Base-by-base conservation (phyloP, 2,329 filamentous ascomycete genomes). In the Botrytis fragariae region DNA sequence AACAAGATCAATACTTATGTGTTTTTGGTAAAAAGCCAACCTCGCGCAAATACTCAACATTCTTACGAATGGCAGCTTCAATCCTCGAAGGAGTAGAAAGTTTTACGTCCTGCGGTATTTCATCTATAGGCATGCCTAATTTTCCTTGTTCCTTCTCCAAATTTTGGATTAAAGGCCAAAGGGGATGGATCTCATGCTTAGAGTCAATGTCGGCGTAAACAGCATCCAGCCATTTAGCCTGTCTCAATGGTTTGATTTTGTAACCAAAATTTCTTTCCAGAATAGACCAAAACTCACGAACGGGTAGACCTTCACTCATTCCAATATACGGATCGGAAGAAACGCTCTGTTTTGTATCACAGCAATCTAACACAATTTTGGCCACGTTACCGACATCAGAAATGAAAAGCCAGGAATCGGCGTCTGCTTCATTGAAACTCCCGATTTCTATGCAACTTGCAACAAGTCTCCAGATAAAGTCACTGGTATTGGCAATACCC, bases 401-500 rank as follows among this genome's bases (percentile, higher is more conserved):
- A 35, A 79, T 39, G 8, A 59, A 64, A 16, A 79, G 45, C 78
- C 76, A 78, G 12, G 12, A 42, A 39, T 74, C 72, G 10, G 60
- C 67, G 25, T 76, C 73, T 14, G 61, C 72, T 14, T 48, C 62
- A 22, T 70, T 70, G 71, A 76, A 79, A 8, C 61, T 69, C 8
- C 73, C 70, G n/a, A 80, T 64, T 25, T 69, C 57, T 32, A 76
- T 70, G n/a, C 73, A 69, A 44, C 72, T 68, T 10, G 74, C 72
- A 0, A 75, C 78, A 22, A 79, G 59, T 44, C 78, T 75, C 79
- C 79, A 80, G 10, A 80, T 39, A 64, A 75, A 80, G 69, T 80
- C 78, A 65, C 76, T 76, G 8, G 67, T 70, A 44, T 80, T 80
- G n/a, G 79, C 72, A 44, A 80, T 73, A 29, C 79, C 79, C 29